These are phyloP conservation scores for Plasmodium coatneyi DNA, from an alignment of 169 alveolate species.

Conservation along the genomic window DNA sequence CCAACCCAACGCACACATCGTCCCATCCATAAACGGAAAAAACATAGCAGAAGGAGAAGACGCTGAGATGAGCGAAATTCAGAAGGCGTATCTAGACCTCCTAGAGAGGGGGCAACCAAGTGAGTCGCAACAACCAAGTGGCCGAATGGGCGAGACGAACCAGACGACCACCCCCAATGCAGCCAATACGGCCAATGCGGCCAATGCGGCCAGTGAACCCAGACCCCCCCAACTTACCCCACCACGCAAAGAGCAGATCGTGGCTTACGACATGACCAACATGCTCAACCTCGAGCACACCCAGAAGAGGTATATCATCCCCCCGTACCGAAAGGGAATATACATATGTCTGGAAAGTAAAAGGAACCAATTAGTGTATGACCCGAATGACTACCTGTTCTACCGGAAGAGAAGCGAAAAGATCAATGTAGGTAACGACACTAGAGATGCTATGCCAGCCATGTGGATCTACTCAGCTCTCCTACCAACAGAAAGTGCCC, in stretches of 20 bases:
- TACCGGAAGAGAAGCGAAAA: slow-evolving; percentile 3
- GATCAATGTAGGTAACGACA: not conserved
- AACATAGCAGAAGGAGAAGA: not conserved
- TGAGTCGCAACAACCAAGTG: not conserved
- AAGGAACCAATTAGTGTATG: slow-evolving; percentile 3
- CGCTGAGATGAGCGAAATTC: not conserved
- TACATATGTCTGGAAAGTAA: slow-evolving; percentile 17
- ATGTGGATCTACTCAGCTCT: slow-evolving; percentile 61
- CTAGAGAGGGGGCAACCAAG: not conserved
- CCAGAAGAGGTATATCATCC: slow-evolving; percentile 30
- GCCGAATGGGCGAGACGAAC: not conserved
- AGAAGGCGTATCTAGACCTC: slow-evolving; percentile 23
- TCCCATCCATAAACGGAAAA: not conserved
- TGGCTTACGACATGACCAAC: slow-evolving; percentile 28
- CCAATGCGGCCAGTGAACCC: not conserved
- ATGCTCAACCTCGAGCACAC: slow-evolving; percentile 12
- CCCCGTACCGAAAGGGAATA: slow-evolving; percentile 69
- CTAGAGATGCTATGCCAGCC: slow-evolving; percentile 12
- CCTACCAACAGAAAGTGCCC: slow-evolving; percentile 62
- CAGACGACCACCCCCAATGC: not conserved
- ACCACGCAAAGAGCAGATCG: not conserved
- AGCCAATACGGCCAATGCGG: too few species aligned
- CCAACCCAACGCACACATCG: not conserved
- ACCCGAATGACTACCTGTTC: not conserved
- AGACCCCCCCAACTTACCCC: not conserved